Conservation (phyloP, 2,329 filamentous ascomycete genomes). For the Microdochium bolleyi region DNA sequence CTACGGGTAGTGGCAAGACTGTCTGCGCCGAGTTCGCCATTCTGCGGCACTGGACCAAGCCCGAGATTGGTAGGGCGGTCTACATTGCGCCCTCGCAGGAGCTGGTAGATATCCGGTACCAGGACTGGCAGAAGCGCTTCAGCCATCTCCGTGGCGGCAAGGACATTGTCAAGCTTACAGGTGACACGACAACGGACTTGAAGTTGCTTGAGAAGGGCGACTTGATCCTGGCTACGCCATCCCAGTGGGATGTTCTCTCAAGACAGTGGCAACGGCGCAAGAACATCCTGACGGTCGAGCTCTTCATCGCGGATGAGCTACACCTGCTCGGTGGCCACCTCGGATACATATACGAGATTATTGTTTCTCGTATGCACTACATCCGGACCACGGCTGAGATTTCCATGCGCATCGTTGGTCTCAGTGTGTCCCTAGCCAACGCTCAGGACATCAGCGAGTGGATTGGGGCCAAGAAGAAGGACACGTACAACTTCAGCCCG, state of each 20-base stretch:
- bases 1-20: conserved; percentile 93
- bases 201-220: conserved; percentile 83
- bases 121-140: conserved; percentile 80
- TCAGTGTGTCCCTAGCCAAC: conserved; percentile 89
- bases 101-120: conserved; percentile 71
- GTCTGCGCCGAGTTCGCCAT: conserved; percentile 93
- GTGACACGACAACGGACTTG: conserved; percentile 84
- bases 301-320: conserved; percentile 92
- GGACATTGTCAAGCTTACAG: conserved; percentile 84
- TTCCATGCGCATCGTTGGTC: conserved; percentile 76
- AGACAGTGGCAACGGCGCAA: conserved; percentile 95
- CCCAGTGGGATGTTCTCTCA: conserved; percentile 93
- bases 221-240: conserved; percentile 82
- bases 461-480: conserved; percentile 96
- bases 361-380: conserved; percentile 97
- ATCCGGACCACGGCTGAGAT: conserved; percentile 84
- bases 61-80: conserved; percentile 68
- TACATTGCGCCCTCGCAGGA: conserved; percentile 96
- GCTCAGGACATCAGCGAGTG: conserved; percentile 92
- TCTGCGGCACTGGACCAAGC: conserved; percentile 75
- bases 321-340: conserved; percentile 83
- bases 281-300: conserved; percentile 81
- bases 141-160: conserved; percentile 70
- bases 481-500: conserved; percentile 97
- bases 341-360: conserved; percentile 89